phyloP scores from a whole-genome alignment of 2,329 filamentous ascomycete species.

The Colletotrichum karsti region DNA sequence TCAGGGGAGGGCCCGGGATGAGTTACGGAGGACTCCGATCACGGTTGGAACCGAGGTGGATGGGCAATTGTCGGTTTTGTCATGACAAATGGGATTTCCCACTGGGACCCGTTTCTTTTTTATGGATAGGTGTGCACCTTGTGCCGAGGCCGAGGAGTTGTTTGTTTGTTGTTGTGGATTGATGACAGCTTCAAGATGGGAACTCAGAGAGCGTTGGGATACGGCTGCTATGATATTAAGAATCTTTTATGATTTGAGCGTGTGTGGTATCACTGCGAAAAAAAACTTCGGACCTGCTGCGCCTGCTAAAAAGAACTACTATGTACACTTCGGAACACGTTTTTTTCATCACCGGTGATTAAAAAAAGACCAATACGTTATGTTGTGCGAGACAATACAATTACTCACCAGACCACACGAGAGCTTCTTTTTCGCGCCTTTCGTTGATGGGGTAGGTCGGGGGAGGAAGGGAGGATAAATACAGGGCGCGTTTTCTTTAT shows the following conservation, averaged over 20 bases:
- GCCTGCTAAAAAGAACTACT: background rate
- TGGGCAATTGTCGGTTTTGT: background rate
- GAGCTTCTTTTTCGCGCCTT: constrained; percentile 7
- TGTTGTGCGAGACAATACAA: constrained; percentile 4
- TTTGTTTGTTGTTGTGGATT: too few relatives aligned
- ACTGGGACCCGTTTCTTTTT: too few relatives aligned
- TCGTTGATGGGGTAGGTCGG: background rate
- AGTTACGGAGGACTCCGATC: constrained; percentile 11
- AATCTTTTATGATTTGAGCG: background rate
- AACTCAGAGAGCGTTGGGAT: background rate
- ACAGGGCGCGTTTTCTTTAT: background rate
- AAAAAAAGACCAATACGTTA: background rate
- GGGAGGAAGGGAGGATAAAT: background rate
- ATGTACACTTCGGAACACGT: background rate
- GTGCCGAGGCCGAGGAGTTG: background rate
- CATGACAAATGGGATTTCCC: constrained; percentile 4
- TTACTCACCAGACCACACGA: constrained; percentile 18
- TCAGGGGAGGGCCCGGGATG: too few relatives aligned
- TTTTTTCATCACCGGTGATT: background rate
- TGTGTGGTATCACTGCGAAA: background rate
- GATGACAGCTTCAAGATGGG: background rate
- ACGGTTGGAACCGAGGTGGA: background rate
- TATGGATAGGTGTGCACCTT: background rate
- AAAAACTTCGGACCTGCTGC: background rate
- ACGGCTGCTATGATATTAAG: background rate